Conservation (phyloP, 306 rosid genomes). For the Prosopis cineraria region DNA sequence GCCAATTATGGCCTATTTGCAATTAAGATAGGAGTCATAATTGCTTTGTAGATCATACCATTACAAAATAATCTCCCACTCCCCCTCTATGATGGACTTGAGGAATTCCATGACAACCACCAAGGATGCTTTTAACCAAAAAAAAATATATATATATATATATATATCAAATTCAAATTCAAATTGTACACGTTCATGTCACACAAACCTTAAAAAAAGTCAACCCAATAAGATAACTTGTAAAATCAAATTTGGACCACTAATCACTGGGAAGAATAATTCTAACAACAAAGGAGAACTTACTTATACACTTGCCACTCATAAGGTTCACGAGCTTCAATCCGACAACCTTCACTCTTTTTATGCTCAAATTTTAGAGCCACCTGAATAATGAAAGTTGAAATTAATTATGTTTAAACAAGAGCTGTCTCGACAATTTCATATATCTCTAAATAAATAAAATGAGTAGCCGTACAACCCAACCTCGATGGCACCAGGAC, state of each 20-base stretch:
- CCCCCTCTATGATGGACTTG: constrained; percentile 90
- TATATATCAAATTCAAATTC: background rate
- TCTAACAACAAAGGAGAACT: constrained; percentile 29
- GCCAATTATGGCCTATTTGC: background rate
- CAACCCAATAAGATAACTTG: background rate
- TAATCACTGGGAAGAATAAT: background rate
- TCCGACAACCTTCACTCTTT: constrained; percentile 97
- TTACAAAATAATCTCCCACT: constrained; percentile 85
- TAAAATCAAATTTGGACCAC: background rate
- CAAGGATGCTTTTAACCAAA: constrained; percentile 70
- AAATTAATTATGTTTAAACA: background rate
- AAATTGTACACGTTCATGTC: background rate
- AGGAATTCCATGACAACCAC: constrained; percentile 98
- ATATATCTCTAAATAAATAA: background rate
- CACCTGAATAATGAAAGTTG: constrained; percentile 60
- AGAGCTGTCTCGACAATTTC: background rate
- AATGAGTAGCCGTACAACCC: constrained; percentile 2
- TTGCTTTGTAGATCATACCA: constrained; percentile 58
- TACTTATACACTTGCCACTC: constrained; percentile 99
- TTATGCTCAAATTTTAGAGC: constrained; percentile 95
- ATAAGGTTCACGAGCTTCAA: constrained; percentile 88
- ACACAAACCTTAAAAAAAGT: background rate
- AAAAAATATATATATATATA: no score
- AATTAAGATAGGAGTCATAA: background rate
- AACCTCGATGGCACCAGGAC: constrained; percentile 81